Evolutionary conservation across 78 protist genomes (phyloP).

Genomic region (Bodo saltans): DNA sequence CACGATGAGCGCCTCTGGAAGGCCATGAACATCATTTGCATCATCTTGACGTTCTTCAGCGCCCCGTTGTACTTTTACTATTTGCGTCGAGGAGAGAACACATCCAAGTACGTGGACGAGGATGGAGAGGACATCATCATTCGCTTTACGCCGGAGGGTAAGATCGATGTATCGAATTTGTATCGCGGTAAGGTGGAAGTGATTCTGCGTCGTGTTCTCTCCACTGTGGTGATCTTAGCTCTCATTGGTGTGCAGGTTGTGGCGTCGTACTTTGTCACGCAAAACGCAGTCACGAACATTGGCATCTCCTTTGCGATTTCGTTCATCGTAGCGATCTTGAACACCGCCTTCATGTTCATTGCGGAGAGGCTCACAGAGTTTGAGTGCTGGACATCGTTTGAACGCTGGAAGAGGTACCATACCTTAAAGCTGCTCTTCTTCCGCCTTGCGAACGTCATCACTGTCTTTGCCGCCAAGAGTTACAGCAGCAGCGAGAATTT

Average conservation of each 20-base stretch:
- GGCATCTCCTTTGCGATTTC: neutral
- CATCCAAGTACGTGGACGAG: neutral
- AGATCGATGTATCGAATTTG: neutral
- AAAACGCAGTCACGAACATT: neutral
- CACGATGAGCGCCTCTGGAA: neutral
- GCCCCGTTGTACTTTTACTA: neutral
- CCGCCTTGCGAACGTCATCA: neutral
- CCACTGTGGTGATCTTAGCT: neutral
- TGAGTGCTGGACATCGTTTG: neutral
- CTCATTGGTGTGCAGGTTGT: neutral
- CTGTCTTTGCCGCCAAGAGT: neutral
- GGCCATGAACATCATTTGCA: neutral
- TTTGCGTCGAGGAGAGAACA: neutral
- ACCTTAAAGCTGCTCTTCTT: neutral
- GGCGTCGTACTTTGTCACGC: neutral
- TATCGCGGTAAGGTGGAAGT: neutral
- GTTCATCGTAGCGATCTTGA: neutral
- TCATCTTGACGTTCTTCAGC: neutral
- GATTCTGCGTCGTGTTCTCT: neutral
- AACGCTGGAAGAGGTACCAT: neutral
- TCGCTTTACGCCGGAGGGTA: neutral
- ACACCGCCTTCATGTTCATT: neutral
- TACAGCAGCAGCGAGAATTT: neutral
- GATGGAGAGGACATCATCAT: neutral
- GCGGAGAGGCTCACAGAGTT: neutral